Conservation (phyloP, 2,329 filamentous ascomycete genomes). For the Macrophomina tecta region DNA sequence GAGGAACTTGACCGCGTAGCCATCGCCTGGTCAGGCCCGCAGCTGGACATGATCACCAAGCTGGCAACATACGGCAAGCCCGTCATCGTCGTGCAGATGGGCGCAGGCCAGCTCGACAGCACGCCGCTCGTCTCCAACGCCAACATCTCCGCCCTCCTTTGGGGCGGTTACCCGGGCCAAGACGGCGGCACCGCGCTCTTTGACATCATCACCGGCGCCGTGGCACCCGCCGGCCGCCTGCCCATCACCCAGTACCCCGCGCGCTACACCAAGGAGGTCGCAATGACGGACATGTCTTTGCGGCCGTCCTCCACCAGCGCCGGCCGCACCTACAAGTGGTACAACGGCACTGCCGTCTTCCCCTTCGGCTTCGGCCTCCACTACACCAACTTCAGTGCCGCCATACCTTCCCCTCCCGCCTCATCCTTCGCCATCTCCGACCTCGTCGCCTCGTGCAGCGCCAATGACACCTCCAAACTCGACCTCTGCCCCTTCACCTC, state of each 20-base stretch:
- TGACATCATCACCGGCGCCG: constrained; percentile 59
- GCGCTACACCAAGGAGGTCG: constrained; percentile 56
- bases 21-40: constrained; percentile 59
- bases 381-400: constrained; percentile 60
- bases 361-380: constrained; percentile 64
- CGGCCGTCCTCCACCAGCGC: constrained; percentile 55
- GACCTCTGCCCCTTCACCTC: constrained; percentile 53
- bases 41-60: constrained; percentile 58
- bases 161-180: constrained; percentile 67
- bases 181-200: constrained; percentile 63
- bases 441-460: constrained; percentile 42
- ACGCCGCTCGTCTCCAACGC: constrained; percentile 54
- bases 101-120: constrained; percentile 59
- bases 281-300: constrained; percentile 63
- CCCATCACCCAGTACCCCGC: constrained; percentile 64
- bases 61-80: constrained; percentile 57
- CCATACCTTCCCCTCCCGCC: constrained; percentile 29
- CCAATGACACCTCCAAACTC: constrained; percentile 42
- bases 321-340: constrained; percentile 67
- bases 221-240: constrained; percentile 60
- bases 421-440: constrained; percentile 42
- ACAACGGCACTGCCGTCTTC: constrained; percentile 55
- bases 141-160: constrained; percentile 60
- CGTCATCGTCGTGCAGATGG: constrained; percentile 59
- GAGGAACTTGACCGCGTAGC: constrained; percentile 59